Percentiles rank a stretch among this genome's conserved stretches.
phyloP scores from a whole-genome alignment of 441 rosid genomes.

The Sinapis alba region DNA sequence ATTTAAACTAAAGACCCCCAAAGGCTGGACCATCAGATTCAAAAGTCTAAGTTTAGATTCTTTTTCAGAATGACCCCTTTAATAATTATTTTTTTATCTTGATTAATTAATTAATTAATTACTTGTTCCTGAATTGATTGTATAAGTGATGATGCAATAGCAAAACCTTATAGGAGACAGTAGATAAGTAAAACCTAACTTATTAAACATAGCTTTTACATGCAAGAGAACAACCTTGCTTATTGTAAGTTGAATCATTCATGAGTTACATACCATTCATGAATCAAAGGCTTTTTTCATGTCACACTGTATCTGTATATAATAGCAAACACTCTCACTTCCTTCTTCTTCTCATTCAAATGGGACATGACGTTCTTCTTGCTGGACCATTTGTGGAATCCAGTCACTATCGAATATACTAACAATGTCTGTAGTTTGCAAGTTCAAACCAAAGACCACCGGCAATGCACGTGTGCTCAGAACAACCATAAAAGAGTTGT shows the following conservation, averaged over 20 bases:
- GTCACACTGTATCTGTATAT: not conserved
- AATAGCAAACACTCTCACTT: constrained; percentile 84
- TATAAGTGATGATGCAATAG: not conserved
- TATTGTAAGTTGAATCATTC: not conserved
- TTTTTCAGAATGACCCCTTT: not conserved
- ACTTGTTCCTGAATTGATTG: not conserved
- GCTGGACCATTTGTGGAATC: constrained; percentile 99
- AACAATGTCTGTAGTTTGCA: constrained; percentile 96
- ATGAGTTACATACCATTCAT: not conserved
- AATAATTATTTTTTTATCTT: too few species aligned
- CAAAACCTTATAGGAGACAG: not conserved
- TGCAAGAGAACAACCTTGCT: not conserved
- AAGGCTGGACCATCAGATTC: constrained; percentile 7
- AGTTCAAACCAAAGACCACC: constrained; percentile 98
- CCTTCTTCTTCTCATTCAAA: constrained; percentile 97
- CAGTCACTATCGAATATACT: constrained; percentile 98
- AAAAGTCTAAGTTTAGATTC: not conserved
- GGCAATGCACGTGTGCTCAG: constrained; percentile 86
- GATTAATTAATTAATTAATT: not conserved
- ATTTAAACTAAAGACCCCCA: not conserved
- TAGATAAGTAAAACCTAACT: not conserved
- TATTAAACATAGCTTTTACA: not conserved
- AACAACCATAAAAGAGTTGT: constrained; percentile 82
- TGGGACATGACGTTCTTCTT: constrained; percentile 99
- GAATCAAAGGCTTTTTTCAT: not conserved